These are phyloP conservation scores for Adansonia rubrostipa DNA, from an alignment of 441 rosid species.

Conservation along the genomic window DNA sequence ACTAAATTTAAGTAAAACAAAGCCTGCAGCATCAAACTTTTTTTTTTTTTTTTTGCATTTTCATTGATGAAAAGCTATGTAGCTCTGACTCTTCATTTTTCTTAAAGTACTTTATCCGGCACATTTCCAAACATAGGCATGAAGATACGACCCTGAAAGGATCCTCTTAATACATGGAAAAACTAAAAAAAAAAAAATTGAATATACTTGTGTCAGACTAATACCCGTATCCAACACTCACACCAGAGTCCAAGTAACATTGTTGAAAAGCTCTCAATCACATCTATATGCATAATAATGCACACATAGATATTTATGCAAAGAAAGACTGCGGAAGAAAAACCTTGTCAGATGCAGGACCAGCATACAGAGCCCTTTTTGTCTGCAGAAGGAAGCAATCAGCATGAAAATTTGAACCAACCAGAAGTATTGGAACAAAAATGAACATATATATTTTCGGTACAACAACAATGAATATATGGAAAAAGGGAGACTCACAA, in stretches of 20 bases:
- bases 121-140: no score
- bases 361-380: conserved; percentile 49
- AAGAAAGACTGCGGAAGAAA: neutral
- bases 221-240: no score
- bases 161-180: no score
- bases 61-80: conserved; percentile 2
- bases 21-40: neutral
- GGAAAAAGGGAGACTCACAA: neutral
- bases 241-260: no score
- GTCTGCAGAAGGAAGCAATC: conserved; percentile 49
- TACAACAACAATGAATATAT: conserved; percentile 15
- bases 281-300: neutral
- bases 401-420: conserved; percentile 18
- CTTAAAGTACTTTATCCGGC: no score
- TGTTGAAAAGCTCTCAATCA: neutral
- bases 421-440: conserved; percentile 10
- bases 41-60: neutral
- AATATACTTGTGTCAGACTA: no score
- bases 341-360: conserved; percentile 57
- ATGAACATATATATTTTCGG: neutral
- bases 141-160: no score
- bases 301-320: neutral
- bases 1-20: conserved; percentile 8
- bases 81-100: no score
- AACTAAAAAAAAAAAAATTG: no score